Conservation (phyloP, 2,329 filamentous ascomycete genomes). For the Sporothrix pseudoabietina region DNA sequence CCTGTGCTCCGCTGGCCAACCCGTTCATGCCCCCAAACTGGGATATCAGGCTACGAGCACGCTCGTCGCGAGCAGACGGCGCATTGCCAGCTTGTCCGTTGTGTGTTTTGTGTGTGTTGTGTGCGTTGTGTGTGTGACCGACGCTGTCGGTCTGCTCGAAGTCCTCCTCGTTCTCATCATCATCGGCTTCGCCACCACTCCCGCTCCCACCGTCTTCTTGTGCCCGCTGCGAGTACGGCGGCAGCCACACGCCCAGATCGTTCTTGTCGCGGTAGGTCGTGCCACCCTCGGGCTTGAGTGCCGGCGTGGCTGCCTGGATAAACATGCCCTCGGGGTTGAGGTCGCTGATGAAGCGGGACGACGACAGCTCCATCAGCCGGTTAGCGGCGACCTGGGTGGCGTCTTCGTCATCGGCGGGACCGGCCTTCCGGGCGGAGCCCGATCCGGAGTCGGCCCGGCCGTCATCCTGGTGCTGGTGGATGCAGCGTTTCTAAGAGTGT, state of each 20-base stretch:
- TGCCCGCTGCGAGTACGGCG: constrained; percentile 16
- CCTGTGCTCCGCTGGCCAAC: neutral
- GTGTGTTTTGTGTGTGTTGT: neutral
- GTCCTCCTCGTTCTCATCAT: neutral
- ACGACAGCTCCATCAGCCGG: constrained; percentile 40
- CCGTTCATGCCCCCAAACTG: constrained; percentile 21
- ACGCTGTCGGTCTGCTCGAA: neutral
- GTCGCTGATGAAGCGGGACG: constrained; percentile 59
- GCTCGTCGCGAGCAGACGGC: neutral
- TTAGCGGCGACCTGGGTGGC: constrained; percentile 38
- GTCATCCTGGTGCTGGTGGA: constrained; percentile 47
- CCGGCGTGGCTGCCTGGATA: constrained; percentile 54
- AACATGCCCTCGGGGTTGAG: constrained; percentile 63
- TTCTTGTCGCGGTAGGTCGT: constrained; percentile 49
- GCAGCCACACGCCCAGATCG: constrained; percentile 58
- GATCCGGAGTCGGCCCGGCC: neutral
- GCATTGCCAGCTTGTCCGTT: neutral
- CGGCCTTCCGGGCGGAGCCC: neutral
- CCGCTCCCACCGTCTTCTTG: neutral
- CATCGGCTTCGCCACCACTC: constrained; percentile 15
- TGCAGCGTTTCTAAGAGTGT: constrained; percentile 45
- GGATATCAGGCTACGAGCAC: constrained; percentile 10
- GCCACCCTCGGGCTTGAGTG: constrained; percentile 40
- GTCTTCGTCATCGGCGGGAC: constrained; percentile 31
- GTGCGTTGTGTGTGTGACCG: neutral